Base-by-base conservation (phyloP, 352 stramenopile species). In the Globisporangium carolinianum region DNA sequence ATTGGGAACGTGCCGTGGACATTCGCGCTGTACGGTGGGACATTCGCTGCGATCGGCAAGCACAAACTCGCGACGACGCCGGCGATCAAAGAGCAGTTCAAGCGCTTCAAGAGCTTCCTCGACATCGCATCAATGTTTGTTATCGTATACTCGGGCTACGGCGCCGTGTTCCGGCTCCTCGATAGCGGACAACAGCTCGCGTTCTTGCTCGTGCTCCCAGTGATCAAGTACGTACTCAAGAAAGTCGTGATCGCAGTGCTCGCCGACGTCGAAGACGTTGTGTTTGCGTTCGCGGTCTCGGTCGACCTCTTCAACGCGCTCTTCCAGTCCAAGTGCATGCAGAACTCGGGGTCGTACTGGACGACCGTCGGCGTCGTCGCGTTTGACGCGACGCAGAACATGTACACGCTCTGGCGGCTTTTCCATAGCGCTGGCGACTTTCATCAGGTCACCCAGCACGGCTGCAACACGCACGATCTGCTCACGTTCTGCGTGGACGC, bases 321-420 rank as follows among this genome's bases (percentile, higher is more conserved):
- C 15, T 63, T 55, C 46, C 51, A 63, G 7, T 36, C 58, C 12
- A 63, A 70, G 24, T 67, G 67, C 11, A 64, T 60, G 7, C 66
- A 77, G 42, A 58, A 14, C 17, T 47, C 58, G 5, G 46, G 15
- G 0, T 58, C 51, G 1, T 5, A 45, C 45, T 72, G 4, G 64
- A 74, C 15, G 56, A 75, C 45, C 55, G 59, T 48, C 47, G 51
- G 51, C 7, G 54, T 63, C 51, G 58, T 55, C 46, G 39, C 10
- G 1, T 38, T 61, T 12, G 47, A 61, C n/a, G 51, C 51, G 0
- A 39, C 35, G 1, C 58, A 63, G 38, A 63, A 58, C 11, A n/a
- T 45, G 0, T 63, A 38, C 46, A 45, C 51, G 43, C 37, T 58
- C 17, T 47, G 49, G 17, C 36, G 37, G 35, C 49, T 62, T 0